Percentiles rank a stretch among this genome's conserved stretches.
These are phyloP conservation scores for Malus fusca DNA, from an alignment of 306 rosid species.

Conservation along the genomic window DNA sequence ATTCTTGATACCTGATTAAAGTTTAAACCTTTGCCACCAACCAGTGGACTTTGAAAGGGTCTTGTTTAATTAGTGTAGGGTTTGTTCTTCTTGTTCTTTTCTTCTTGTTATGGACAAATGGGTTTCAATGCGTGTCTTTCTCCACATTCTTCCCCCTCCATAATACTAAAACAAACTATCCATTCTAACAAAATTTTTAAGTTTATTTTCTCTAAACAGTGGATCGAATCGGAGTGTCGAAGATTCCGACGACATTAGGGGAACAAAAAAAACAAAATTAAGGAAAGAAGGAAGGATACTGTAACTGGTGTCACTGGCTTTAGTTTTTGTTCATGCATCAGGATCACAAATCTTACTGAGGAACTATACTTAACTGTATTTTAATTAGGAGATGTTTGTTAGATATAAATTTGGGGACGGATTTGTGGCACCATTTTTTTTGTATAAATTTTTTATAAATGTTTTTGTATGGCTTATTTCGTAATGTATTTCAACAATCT, in stretches of 20 bases:
- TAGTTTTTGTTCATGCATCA: constrained; percentile 5
- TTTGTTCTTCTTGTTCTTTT: constrained; percentile 17
- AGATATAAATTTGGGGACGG: neutral
- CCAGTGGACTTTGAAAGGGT: constrained; percentile 19
- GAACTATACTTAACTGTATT: neutral
- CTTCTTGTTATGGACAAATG: constrained; percentile 24
- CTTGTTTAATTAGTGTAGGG: constrained; percentile 39
- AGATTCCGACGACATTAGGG: constrained; percentile 7
- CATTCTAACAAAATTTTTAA: neutral
- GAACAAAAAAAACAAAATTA: neutral
- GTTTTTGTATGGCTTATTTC: fast-evolving
- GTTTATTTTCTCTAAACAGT: constrained; percentile 10
- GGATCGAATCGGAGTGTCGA: neutral
- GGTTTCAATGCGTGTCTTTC: constrained; percentile 30
- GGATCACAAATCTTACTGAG: neutral
- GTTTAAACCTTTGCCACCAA: constrained; percentile 11
- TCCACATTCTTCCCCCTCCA: constrained; percentile 36
- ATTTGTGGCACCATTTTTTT: too few species aligned
- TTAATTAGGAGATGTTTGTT: neutral
- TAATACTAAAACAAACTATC: constrained; percentile 25
- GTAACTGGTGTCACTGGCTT: neutral
- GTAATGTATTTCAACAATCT: too few species aligned
- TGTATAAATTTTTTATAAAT: too few species aligned
- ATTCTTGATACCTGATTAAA: neutral
- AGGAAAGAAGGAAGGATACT: neutral